Percentiles rank a stretch among this genome's conserved stretches.
Conservation (phyloP, 495 filamentous ascomycete species). For the Daldinia concentrica region DNA sequence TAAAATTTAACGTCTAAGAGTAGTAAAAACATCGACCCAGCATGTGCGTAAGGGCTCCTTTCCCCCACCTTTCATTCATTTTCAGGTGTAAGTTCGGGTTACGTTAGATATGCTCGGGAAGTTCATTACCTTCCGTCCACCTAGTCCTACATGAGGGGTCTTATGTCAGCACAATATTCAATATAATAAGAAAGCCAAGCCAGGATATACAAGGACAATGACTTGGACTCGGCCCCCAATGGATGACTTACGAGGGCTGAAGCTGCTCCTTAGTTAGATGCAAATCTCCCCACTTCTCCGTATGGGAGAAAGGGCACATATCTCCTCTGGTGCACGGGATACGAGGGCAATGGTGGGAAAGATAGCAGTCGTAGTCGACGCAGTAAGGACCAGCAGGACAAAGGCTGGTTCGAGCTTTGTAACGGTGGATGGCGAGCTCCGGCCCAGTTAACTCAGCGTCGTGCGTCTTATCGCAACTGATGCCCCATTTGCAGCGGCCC, state of each 20-base stretch:
- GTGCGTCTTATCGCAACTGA: slow-evolving; percentile 47
- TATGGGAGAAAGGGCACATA: slow-evolving; percentile 42
- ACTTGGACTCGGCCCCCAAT: background rate
- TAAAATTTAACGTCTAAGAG: slow-evolving; percentile 29
- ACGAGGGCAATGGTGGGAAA: slow-evolving; percentile 47
- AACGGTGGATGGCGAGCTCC: slow-evolving; percentile 48
- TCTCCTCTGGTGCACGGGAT: slow-evolving; percentile 39
- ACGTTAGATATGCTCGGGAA: slow-evolving; percentile 36
- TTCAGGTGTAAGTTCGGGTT: background rate
- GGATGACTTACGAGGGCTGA: slow-evolving; percentile 37
- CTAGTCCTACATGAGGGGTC: slow-evolving; percentile 28
- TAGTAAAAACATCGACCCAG: slow-evolving; percentile 11
- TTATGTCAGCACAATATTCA: slow-evolving; percentile 10
- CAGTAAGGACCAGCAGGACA: slow-evolving; percentile 45
- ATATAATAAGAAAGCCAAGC: background rate
- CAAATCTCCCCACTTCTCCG: slow-evolving; percentile 44
- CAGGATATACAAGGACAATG: background rate
- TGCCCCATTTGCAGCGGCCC: slow-evolving; percentile 44
- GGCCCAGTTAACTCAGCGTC: slow-evolving; percentile 43
- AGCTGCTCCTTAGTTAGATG: slow-evolving; percentile 46
- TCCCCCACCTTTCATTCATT: background rate
- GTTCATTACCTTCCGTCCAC: slow-evolving; percentile 41
- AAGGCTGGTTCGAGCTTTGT: slow-evolving; percentile 48
- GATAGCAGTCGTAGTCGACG: slow-evolving; percentile 47
- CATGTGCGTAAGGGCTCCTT: slow-evolving; percentile 21